These are phyloP conservation scores for Eucalyptus leucophloia DNA, from an alignment of 345 rosid species.

Conservation along the genomic window DNA sequence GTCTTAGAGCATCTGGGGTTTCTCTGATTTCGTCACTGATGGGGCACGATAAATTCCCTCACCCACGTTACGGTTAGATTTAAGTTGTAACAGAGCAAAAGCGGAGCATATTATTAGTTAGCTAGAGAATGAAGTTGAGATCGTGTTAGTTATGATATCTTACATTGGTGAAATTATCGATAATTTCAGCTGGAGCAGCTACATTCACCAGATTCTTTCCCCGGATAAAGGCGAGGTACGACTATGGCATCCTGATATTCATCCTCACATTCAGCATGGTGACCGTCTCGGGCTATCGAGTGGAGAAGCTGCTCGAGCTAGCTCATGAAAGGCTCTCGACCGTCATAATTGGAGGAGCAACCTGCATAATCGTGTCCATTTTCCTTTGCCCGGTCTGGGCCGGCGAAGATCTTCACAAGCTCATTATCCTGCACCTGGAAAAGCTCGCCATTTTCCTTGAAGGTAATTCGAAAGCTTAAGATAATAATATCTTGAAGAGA, in stretches of 20 bases:
- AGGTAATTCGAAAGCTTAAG: constrained; percentile 16
- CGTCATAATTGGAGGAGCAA: constrained; percentile 51
- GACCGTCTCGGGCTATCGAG: constrained; percentile 52
- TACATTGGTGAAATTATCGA: neutral
- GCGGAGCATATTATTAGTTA: neutral
- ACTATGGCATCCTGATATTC: constrained; percentile 70
- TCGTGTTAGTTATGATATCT: neutral
- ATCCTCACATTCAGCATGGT: constrained; percentile 74
- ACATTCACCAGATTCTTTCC: constrained; percentile 75
- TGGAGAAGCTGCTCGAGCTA: constrained; percentile 30
- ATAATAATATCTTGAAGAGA: neutral
- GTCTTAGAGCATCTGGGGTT: neutral
- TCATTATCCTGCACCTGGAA: constrained; percentile 29
- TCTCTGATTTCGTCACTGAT: neutral
- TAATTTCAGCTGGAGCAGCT: constrained; percentile 35
- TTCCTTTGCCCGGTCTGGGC: constrained; percentile 64
- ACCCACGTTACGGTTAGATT: neutral
- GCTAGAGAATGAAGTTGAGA: neutral
- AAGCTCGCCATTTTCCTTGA: constrained; percentile 47
- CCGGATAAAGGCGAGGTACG: constrained; percentile 65
- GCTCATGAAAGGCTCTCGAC: constrained; percentile 51
- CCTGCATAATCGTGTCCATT: constrained; percentile 30
- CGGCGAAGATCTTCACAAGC: constrained; percentile 59
- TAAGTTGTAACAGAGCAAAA: neutral
- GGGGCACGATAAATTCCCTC: neutral